Evolutionary conservation across 768 basidiomycete genomes (phyloP).

Genomic region (Suillus brevipes): DNA sequence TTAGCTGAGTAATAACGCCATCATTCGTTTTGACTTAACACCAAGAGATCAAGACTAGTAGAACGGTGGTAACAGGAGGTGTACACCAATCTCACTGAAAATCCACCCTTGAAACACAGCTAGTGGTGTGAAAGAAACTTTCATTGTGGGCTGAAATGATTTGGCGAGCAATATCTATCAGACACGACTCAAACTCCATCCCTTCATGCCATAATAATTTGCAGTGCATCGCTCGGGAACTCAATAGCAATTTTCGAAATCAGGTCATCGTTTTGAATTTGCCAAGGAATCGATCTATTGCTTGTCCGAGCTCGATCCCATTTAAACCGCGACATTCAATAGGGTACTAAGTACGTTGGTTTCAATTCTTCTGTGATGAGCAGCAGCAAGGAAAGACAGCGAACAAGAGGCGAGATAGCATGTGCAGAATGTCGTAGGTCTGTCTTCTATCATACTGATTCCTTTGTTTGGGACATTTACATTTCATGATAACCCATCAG

Average conservation of each 20-base stretch:
- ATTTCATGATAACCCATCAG: conserved; percentile 13
- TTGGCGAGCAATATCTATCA: background rate
- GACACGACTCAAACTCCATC: background rate
- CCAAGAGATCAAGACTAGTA: background rate
- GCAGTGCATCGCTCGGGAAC: background rate
- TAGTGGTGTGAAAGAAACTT: background rate
- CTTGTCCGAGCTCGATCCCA: conserved; percentile 6
- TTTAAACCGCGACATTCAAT: conserved; percentile 4
- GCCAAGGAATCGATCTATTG: background rate
- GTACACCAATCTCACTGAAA: background rate
- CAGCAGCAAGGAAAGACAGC: conserved; percentile 23
- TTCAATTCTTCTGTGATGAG: conserved; percentile 12
- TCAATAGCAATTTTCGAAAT: background rate
- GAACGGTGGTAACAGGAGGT: background rate
- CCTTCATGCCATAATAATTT: background rate
- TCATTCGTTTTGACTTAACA: background rate
- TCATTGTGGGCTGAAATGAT: background rate
- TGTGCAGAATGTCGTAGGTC: conserved; percentile 35
- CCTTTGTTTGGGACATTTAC: background rate
- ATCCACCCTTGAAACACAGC: background rate
- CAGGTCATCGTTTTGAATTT: background rate
- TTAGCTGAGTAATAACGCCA: background rate
- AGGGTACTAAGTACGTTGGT: background rate
- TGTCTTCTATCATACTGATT: conserved; percentile 1
- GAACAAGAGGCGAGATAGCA: conserved; percentile 29